Percentiles rank a stretch among this genome's conserved stretches.
phyloP scores from a whole-genome alignment of 305 asterid genomes.

The Petunia hybrid region DNA sequence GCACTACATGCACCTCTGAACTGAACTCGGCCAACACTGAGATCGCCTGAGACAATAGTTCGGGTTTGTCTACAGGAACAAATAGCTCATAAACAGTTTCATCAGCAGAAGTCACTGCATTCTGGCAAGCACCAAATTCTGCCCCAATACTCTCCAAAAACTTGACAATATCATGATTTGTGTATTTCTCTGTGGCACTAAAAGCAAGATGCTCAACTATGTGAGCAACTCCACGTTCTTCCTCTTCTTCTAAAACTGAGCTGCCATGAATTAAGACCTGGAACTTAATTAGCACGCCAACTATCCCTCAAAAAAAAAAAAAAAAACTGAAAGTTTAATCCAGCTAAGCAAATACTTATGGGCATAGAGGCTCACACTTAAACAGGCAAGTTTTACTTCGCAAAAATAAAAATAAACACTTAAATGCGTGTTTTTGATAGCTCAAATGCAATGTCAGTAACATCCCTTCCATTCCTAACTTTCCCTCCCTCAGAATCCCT shows the following conservation, averaged over 20 bases:
- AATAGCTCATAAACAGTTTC: conserved; percentile 93
- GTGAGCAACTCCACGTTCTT: conserved; percentile 99
- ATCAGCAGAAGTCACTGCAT: conserved; percentile 89
- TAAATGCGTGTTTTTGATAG: not conserved
- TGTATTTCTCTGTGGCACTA: conserved; percentile 91
- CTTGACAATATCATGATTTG: conserved; percentile 89
- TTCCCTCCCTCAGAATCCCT: not conserved
- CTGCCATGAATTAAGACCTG: conserved; percentile 64
- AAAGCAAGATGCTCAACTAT: conserved; percentile 97
- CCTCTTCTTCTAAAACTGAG: conserved; percentile 97
- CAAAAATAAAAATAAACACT: conserved; percentile 1
- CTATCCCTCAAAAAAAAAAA: conserved; percentile 17
- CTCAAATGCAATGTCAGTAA: not conserved
- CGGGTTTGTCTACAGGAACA: conserved; percentile 97
- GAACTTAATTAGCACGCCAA: conserved; percentile 43
- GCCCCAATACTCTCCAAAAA: conserved; percentile 98
- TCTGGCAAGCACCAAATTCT: conserved; percentile 96
- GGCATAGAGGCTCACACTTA: not conserved
- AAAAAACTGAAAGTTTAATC: not conserved
- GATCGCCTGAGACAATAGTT: conserved; percentile 84
- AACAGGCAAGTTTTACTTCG: not conserved
- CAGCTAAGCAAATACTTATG: not conserved
- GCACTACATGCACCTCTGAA: conserved; percentile 68
- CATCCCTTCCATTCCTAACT: not conserved
- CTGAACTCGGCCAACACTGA: conserved; percentile 92